phyloP scores from a whole-genome alignment of 345 rosid genomes.

The Clarkia xantiana region DNA sequence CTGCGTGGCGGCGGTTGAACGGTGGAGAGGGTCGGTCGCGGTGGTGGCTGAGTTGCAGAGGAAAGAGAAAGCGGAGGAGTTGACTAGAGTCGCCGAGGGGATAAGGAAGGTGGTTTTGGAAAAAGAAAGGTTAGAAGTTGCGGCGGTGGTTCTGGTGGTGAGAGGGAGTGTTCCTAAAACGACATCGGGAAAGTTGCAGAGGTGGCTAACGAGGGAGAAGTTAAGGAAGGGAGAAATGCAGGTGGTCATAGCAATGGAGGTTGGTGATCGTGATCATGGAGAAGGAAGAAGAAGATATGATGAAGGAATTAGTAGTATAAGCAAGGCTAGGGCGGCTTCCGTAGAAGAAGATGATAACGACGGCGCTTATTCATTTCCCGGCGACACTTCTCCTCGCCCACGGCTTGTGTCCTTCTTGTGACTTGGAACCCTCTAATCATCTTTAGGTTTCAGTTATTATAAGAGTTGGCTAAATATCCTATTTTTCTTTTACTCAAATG shows the following conservation, averaged over 20 bases:
- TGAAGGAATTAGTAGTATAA: no score
- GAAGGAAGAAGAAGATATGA: neutral
- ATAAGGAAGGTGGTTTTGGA: conserved; percentile 18
- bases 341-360: no score
- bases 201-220: conserved; percentile 39
- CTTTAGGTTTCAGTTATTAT: no score
- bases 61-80: conserved; percentile 12
- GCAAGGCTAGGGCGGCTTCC: no score
- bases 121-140: conserved; percentile 24
- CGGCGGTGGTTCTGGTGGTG: conserved; percentile 31
- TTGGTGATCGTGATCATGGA: conserved; percentile 12
- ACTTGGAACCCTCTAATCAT: no score
- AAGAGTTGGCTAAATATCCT: no score
- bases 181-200: conserved; percentile 45
- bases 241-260: conserved; percentile 16
- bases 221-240: conserved; percentile 21
- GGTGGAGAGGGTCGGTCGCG: conserved; percentile 12
- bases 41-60: conserved; percentile 39
- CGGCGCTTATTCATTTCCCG: neutral
- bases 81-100: conserved; percentile 24
- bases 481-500: no score
- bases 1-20: conserved; percentile 30
- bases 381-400: neutral
- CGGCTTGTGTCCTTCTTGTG: no score
- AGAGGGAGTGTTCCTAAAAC: conserved; percentile 36